A percentile compares a stretch with the other conserved stretches of the same genome.
These are phyloP conservation scores for Trichoderma hamatum DNA, from an alignment of 2,329 filamentous ascomycete genomes.

Conservation along the genomic window DNA sequence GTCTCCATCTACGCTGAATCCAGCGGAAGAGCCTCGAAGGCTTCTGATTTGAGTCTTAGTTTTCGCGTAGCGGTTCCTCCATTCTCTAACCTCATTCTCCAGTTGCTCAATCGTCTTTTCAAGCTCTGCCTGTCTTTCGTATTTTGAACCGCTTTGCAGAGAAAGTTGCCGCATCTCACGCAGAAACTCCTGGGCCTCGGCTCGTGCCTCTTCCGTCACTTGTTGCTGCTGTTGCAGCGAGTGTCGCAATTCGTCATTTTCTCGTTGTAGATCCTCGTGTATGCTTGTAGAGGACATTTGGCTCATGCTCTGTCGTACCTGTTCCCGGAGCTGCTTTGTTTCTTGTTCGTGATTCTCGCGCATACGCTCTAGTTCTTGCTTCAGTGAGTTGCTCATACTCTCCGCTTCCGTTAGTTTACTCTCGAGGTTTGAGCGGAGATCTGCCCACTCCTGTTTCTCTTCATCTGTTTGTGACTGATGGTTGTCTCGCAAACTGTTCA, in stretches of 20 bases:
- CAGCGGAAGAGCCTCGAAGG: slow-evolving; percentile 78
- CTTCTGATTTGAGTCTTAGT: slow-evolving; percentile 84
- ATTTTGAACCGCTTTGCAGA: slow-evolving; percentile 73
- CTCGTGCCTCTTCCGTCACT: slow-evolving; percentile 83
- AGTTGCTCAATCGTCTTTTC: slow-evolving; percentile 74
- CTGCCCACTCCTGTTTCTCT: slow-evolving; percentile 73
- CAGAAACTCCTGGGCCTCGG: slow-evolving; percentile 80
- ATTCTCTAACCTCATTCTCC: slow-evolving; percentile 82
- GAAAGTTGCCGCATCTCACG: slow-evolving; percentile 88
- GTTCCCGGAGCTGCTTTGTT: slow-evolving; percentile 63
- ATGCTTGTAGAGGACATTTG: slow-evolving; percentile 37
- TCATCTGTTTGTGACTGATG: slow-evolving; percentile 59
- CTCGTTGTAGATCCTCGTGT: slow-evolving; percentile 62
- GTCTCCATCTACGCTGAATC: slow-evolving; percentile 69
- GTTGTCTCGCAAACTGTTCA: slow-evolving; percentile 61
- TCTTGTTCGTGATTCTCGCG: slow-evolving; percentile 68
- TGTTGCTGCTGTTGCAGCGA: slow-evolving; percentile 74
- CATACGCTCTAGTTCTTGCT: slow-evolving; percentile 75
- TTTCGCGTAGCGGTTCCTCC: slow-evolving; percentile 87
- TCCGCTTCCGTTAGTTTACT: slow-evolving; percentile 74
- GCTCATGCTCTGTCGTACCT: slow-evolving; percentile 47
- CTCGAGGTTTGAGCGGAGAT: slow-evolving; percentile 69
- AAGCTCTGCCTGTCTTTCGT: slow-evolving; percentile 81
- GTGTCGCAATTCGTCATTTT: slow-evolving; percentile 69
- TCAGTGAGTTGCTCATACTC: slow-evolving; percentile 75